Evolutionary conservation across 495 filamentous ascomycete species (phyloP).

Genomic region (Penicillium bialowiezense): DNA sequence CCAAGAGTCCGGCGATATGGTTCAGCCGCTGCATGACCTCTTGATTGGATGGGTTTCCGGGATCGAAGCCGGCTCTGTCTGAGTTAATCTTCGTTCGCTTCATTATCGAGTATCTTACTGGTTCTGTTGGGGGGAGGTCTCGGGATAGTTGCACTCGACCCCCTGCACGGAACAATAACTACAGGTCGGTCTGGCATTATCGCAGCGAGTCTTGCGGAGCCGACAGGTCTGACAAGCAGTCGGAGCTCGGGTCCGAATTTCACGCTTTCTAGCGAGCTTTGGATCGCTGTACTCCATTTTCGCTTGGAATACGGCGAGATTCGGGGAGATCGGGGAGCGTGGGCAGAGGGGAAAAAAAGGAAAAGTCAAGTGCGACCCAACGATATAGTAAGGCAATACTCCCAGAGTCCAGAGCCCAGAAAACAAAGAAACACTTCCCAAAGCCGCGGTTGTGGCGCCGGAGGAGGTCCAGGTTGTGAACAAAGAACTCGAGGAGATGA

Average conservation of each 20-base stretch:
- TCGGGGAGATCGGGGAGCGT: constrained; percentile 19
- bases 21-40: constrained; percentile 22
- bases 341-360: background rate
- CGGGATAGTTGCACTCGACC: constrained; percentile 26
- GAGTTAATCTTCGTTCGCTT: constrained; percentile 2
- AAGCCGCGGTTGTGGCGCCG: constrained; percentile 7
- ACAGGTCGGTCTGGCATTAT: constrained; percentile 27
- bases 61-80: constrained; percentile 14
- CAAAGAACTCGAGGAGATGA: constrained; percentile 8
- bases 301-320: constrained; percentile 10
- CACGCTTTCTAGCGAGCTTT: constrained; percentile 19
- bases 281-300: constrained; percentile 18
- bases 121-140: constrained; percentile 18
- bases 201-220: constrained; percentile 29
- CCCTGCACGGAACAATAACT: constrained; percentile 26
- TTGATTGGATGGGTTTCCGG: constrained; percentile 13
- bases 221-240: constrained; percentile 31
- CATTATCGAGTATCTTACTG: constrained; percentile 15
- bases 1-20: constrained; percentile 22
- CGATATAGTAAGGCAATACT: constrained; percentile 6
- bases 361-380: constrained; percentile 15
- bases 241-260: constrained; percentile 27
- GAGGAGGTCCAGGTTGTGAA: constrained; percentile 3
- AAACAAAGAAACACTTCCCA: constrained; percentile 13
- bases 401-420: constrained; percentile 1